Evolutionary conservation across 805 yeast species (phyloP), one percentile per base, ranked within the genome.

Genomic region (Torulaspora microellipsoides): DNA sequence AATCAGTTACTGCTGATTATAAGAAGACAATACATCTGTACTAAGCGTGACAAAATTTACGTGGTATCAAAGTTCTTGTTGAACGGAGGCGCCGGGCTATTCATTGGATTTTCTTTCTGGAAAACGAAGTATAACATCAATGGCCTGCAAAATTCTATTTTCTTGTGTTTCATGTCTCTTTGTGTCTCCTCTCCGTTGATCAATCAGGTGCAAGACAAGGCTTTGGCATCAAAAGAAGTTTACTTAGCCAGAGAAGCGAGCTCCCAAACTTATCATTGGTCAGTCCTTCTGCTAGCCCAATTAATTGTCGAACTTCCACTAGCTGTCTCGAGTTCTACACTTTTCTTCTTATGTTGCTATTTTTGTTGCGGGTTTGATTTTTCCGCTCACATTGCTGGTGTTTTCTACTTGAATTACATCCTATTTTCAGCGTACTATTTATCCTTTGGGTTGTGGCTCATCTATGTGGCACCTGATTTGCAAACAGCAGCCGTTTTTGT

Each of bases 211-310:
- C 85, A 81, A 59, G 80, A 74, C 27, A 71, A 74, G 40, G 83
- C 83, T 17, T 70, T 77, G 38, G 68, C 66, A 31, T 70, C 81
- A 15, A 73, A 89, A 55, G 83, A 80, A 44, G 65, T 83, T 36
- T 84, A 67, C 56, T 87, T 83, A 61, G 85, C 80, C 10, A 74
- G 91, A 56, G 93, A 84, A 56, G 71, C 80, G 14, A 75, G 80
- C 45, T 80, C 88, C 2, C 82, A 81, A 57, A 85, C 87, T 12
- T 84, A 77, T 67, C 84, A 81, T 55, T 84, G 90, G 90, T 70
- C 81, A 12, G 65, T 76, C 34, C 65, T 84, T 61, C 56, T 81
- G 38, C 36, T 81, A 23, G 66, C 83, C 8, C 81, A 81, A 54
- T 67, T 67, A 40, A 17, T 78, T 3, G 72, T 72, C 46, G 93